These are phyloP conservation scores for Pseudognaphalium luteoalbum DNA, from an alignment of 129 eudicot genomes.

Conservation along the genomic window DNA sequence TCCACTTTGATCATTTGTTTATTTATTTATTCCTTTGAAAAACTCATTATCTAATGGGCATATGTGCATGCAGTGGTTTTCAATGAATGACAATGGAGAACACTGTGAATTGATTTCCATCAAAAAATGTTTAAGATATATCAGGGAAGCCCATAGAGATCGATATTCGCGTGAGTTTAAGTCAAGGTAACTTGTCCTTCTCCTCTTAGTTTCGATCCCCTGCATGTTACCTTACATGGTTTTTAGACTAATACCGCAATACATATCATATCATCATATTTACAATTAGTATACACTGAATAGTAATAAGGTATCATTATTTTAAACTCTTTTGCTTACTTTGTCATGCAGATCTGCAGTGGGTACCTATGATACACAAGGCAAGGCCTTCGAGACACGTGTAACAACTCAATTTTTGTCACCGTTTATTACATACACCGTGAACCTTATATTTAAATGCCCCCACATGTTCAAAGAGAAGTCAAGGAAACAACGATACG, in stretches of 20 bases:
- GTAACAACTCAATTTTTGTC: background rate
- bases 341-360: background rate
- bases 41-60: background rate
- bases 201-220: background rate
- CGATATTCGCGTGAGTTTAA: background rate
- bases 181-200: background rate
- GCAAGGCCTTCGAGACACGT: background rate
- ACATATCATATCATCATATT: no score
- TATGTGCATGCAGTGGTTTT: background rate
- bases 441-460: conserved; percentile 1
- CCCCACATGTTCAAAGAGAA: background rate
- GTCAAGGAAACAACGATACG: background rate
- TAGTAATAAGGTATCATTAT: background rate
- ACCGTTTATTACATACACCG: background rate
- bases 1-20: no score
- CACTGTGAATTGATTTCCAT: background rate
- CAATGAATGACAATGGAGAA: background rate
- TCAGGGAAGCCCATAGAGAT: background rate
- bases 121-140: background rate
- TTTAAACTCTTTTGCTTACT: background rate
- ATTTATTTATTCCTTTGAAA: background rate
- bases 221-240: background rate
- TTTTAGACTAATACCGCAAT: background rate
- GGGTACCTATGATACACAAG: background rate
- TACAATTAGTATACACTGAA: background rate